Evolutionary conservation across 768 basidiomycete species (phyloP).

Genomic region (Amanita exitialis): DNA sequence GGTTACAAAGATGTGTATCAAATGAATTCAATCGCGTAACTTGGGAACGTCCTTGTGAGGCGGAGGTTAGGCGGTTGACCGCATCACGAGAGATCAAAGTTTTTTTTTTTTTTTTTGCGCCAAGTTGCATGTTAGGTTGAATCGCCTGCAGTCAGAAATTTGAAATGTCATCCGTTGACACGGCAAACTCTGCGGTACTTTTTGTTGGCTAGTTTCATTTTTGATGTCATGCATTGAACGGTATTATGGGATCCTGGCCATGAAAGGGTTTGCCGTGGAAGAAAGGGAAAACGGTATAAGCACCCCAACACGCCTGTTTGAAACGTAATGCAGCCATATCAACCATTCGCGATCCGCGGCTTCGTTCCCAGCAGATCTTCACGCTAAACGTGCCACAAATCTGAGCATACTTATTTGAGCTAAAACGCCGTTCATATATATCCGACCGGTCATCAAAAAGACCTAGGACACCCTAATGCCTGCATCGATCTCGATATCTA

Average conservation of each 20-base stretch:
- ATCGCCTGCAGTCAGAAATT: no score
- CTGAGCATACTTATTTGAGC: background rate
- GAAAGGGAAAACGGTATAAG: no score
- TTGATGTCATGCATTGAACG: no score
- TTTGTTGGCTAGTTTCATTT: no score
- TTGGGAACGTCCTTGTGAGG: background rate
- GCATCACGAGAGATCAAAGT: no score
- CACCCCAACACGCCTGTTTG: no score
- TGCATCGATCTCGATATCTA: slow-evolving; percentile 1
- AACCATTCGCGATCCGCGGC: slow-evolving; percentile 1
- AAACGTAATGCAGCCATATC: background rate
- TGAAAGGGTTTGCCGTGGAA: no score
- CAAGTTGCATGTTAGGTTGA: no score
- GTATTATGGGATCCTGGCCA: no score
- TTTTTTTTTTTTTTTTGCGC: no score
- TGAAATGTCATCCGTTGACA: no score
- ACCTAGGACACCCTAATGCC: slow-evolving; percentile 1
- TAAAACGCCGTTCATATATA: background rate
- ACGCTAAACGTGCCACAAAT: background rate
- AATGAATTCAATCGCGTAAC: background rate
- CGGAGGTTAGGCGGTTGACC: background rate
- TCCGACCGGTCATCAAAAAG: background rate
- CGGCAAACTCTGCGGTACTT: no score
- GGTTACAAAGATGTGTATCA: background rate
- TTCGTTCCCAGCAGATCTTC: slow-evolving; percentile 8